These are phyloP conservation scores for Spironucleus salmonicida DNA, from an alignment of 208 protist species.

Conservation along the genomic window DNA sequence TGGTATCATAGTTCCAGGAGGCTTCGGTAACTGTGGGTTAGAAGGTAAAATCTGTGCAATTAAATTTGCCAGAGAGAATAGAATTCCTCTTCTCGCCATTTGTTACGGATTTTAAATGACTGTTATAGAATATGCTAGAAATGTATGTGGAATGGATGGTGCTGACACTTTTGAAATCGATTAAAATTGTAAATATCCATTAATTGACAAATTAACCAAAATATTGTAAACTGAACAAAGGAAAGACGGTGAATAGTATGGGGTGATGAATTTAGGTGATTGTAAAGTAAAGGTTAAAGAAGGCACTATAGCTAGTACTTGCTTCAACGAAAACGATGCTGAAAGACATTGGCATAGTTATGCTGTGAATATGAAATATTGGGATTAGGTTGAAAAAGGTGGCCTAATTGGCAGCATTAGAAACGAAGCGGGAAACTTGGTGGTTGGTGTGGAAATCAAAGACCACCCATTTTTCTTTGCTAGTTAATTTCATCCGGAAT, in stretches of 20 bases:
- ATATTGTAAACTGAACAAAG: background rate
- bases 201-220: background rate
- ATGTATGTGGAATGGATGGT: background rate
- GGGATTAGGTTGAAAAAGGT: background rate
- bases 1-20: constrained; percentile 4
- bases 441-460: background rate
- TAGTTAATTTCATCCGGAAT: constrained; percentile 9
- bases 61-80: constrained; percentile 4
- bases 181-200: background rate
- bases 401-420: background rate
- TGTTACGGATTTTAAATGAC: constrained; percentile 7
- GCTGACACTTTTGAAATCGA: constrained; percentile 4
- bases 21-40: constrained; percentile 1
- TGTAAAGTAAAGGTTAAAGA: background rate
- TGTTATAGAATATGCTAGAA: background rate
- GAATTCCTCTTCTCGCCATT: background rate
- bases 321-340: background rate
- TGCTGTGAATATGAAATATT: background rate
- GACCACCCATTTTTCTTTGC: constrained; percentile 8
- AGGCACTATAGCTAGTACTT: background rate
- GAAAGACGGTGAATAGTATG: background rate
- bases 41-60: background rate
- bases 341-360: constrained; percentile 7
- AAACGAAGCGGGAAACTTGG: background rate
- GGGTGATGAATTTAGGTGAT: background rate